Base-by-base conservation (phyloP, 2,329 filamentous ascomycete genomes). In the Trichophyton verrucosum region DNA sequence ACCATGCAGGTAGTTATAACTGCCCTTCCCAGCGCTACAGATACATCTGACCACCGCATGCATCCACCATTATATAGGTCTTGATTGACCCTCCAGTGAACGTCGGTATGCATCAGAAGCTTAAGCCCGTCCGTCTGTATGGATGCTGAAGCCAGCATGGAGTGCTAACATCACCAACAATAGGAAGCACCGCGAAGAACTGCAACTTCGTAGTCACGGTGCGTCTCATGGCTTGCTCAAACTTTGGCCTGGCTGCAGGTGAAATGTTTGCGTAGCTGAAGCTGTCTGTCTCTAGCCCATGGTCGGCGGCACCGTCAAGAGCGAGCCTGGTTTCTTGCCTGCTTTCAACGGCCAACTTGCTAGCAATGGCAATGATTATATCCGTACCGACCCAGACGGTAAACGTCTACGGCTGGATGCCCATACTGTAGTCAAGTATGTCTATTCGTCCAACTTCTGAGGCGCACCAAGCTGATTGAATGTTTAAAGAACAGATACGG, bases 351-450 rank as follows among this genome's bases (percentile, higher is more conserved):
- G 73, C 22, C 65, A 70, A 22, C 69, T 74, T 55, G 67, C 70
- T 20, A 73, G 74, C 11, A 65, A 67, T 17, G 75, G 75, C 3
- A 73, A 73, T 59, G 75, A 77, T 61, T 77, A 76, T 62, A 76
- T 77, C 63, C 73, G 71, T 56, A 68, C 68, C 20, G 75, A 77
- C 62, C 68, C 74, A 2, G 72, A 74, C 61, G 71, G 71, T 5
- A 70, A 72, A 61, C 70, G 70, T 46, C 65, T 76, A 66, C 70
- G 75, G 3, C 65, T 77, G 64, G 67, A 76, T 65, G 74, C 74
- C 6, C 73, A 75, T 63, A 68, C 69, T 3, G 69, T 74, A 17
- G 60, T 76, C 40, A 74, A 72, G 75, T 77, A 66, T 61, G 6
- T 2, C 38, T 7, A 17, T 9, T 65, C 15, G 13, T 30, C n/a